These are phyloP conservation scores for Dendrobium chrysotoxum DNA, from an alignment of 106 monocot species.

Conservation along the genomic window DNA sequence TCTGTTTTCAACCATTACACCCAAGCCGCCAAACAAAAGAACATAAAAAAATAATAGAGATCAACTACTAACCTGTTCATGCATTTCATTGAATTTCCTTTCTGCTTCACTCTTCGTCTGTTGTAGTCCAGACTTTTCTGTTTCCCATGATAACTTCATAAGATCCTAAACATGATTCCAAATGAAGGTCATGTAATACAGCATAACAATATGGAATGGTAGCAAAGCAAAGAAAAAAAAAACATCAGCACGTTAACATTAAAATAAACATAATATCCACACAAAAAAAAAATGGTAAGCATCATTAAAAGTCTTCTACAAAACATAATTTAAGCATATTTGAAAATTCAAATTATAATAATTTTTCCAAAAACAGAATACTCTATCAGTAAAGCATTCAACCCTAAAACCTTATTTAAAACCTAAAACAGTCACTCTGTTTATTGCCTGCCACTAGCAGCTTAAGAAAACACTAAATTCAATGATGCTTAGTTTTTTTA, in stretches of 20 bases:
- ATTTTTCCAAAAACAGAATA: neutral
- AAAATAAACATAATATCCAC: neutral
- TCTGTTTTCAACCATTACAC: neutral
- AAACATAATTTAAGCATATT: neutral
- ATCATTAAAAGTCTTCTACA: neutral
- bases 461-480: too few species aligned
- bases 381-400: neutral
- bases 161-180: conserved; percentile 35
- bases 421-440: neutral
- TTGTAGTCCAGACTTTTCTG: conserved; percentile 43
- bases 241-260: neutral
- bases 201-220: neutral
- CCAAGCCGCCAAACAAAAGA: neutral
- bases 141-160: conserved; percentile 52
- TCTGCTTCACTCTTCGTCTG: conserved; percentile 49
- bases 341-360: neutral
- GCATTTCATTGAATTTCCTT: conserved; percentile 59
- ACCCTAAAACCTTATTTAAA: neutral
- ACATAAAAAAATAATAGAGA: neutral
- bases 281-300: too few species aligned
- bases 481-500: neutral
- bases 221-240: neutral
- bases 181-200: neutral
- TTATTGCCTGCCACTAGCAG: neutral
- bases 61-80: conserved; percentile 68